These are phyloP conservation scores for Lichtheimia ramosa DNA, from an alignment of 371 early-diverging fungal genomes.

Conservation along the genomic window DNA sequence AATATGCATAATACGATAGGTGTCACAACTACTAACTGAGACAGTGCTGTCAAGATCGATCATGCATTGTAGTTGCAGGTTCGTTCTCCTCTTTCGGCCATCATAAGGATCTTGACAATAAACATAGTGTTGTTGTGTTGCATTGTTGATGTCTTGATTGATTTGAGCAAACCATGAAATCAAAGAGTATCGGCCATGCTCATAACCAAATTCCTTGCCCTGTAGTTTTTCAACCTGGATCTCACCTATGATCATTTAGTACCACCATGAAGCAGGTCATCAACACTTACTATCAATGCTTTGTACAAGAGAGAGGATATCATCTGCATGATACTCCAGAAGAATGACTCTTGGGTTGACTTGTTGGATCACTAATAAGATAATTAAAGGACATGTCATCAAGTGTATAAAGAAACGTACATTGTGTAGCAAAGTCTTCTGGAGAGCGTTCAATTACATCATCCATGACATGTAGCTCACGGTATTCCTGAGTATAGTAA, in stretches of 20 bases:
- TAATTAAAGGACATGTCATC: no score
- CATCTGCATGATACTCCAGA: slow-evolving; percentile 34
- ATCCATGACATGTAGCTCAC: slow-evolving; percentile 59
- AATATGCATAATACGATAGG: neutral
- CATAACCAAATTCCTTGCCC: slow-evolving; percentile 53
- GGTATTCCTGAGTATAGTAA: slow-evolving; percentile 39
- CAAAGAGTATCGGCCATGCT: slow-evolving; percentile 39
- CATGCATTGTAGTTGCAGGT: slow-evolving; percentile 50
- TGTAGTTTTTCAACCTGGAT: slow-evolving; percentile 44
- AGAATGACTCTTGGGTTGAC: slow-evolving; percentile 34
- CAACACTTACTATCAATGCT: neutral
- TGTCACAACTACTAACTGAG: slow-evolving; percentile 19
- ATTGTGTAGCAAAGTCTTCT: slow-evolving; percentile 29
- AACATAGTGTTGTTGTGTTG: neutral
- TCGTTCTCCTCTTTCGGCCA: slow-evolving; percentile 42
- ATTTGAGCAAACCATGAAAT: slow-evolving; percentile 21
- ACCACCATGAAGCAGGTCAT: neutral
- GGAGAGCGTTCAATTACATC: slow-evolving; percentile 46
- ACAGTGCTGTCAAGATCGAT: slow-evolving; percentile 48
- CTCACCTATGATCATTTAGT: neutral
- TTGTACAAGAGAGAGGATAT: slow-evolving; percentile 7
- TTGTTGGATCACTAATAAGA: slow-evolving; percentile 16
- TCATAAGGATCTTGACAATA: slow-evolving; percentile 21
- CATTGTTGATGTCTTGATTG: neutral
- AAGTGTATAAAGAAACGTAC: slow-evolving; percentile 22